Conservation (phyloP, 2,329 filamentous ascomycete species). For the Colletotrichum spinosum region DNA sequence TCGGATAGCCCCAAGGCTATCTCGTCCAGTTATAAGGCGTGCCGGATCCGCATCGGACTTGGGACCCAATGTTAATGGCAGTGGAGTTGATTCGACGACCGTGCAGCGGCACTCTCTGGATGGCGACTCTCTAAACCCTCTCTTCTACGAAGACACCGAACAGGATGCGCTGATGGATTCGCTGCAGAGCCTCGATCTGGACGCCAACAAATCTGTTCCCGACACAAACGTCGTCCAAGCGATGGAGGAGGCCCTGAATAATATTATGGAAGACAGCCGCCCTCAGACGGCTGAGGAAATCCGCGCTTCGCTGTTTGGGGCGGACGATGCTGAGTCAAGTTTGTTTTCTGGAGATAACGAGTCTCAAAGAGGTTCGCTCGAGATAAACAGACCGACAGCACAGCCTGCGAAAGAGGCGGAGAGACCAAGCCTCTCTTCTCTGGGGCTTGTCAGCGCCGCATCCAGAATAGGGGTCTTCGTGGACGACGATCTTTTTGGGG, state of each 20-base stretch:
- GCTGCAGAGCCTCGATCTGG: slow-evolving; percentile 82
- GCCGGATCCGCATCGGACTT: slow-evolving; percentile 63
- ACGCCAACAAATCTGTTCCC: slow-evolving; percentile 69
- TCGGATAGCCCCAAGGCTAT: slow-evolving; percentile 57
- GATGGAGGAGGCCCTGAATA: slow-evolving; percentile 90
- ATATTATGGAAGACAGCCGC: slow-evolving; percentile 83
- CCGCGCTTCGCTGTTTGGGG: slow-evolving; percentile 74
- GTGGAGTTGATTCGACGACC: slow-evolving; percentile 53
- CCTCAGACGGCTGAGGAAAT: slow-evolving; percentile 73
- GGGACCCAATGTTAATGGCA: slow-evolving; percentile 50
- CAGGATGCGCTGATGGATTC: slow-evolving; percentile 78
- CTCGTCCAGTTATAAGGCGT: slow-evolving; percentile 53
- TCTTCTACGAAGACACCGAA: slow-evolving; percentile 86
- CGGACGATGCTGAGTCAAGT: slow-evolving; percentile 62
- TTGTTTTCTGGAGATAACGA: slow-evolving; percentile 67
- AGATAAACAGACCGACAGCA: slow-evolving; percentile 53
- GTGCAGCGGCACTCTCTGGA: slow-evolving; percentile 77
- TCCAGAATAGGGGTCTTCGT: slow-evolving; percentile 93
- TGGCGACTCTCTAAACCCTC: slow-evolving; percentile 58
- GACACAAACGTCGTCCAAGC: slow-evolving; percentile 88
- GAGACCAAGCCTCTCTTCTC: slow-evolving; percentile 89
- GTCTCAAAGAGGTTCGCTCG: slow-evolving; percentile 72
- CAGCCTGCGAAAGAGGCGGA: slow-evolving; percentile 59
- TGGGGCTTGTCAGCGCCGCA: slow-evolving; percentile 89
- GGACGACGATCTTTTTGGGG: slow-evolving; percentile 91